These are phyloP conservation scores for Wickerhamomyces chaumierensis DNA, from an alignment of 805 yeast species.

Conservation along the genomic window DNA sequence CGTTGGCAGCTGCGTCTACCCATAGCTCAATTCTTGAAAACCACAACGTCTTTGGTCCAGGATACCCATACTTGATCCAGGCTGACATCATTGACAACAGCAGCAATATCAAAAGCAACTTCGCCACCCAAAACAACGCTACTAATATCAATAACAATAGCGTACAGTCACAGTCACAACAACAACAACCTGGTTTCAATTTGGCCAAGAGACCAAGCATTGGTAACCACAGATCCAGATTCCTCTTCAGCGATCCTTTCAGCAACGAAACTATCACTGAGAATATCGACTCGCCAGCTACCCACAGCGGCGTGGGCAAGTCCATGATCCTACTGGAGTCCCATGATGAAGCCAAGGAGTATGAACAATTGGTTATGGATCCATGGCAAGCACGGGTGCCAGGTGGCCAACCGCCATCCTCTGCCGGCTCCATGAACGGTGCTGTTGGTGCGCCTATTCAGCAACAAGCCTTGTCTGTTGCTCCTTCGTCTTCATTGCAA, in stretches of 20 bases:
- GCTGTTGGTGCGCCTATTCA: too few relatives aligned
- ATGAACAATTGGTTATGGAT: conserved; percentile 31
- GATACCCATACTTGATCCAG: conserved; percentile 25
- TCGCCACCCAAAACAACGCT: neutral
- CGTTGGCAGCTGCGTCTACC: conserved; percentile 32
- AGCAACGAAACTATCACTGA: conserved; percentile 20
- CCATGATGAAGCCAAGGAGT: conserved; percentile 25
- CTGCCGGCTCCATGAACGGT: conserved; percentile 7
- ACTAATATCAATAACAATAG: neutral
- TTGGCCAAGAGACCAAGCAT: conserved; percentile 38
- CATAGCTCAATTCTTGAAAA: conserved; percentile 29
- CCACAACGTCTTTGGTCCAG: conserved; percentile 38
- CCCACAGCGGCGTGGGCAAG: conserved; percentile 27
- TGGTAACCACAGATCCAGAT: conserved; percentile 53
- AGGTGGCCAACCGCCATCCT: conserved; percentile 1
- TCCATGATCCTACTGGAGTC: conserved; percentile 30
- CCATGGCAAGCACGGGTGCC: conserved; percentile 23
- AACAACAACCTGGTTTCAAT: conserved; percentile 7
- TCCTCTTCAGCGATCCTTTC: conserved; percentile 59
- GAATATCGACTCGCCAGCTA: conserved; percentile 11
- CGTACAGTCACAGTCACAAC: neutral
- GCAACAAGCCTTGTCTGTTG: conserved; percentile 7
- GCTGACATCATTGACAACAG: conserved; percentile 30
- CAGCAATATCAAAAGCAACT: conserved; percentile 2
- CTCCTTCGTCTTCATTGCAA: conserved; percentile 2